phyloP scores from a whole-genome alignment of 225 moss, liverwort and hornwort species.

The Lunularia cruciata region DNA sequence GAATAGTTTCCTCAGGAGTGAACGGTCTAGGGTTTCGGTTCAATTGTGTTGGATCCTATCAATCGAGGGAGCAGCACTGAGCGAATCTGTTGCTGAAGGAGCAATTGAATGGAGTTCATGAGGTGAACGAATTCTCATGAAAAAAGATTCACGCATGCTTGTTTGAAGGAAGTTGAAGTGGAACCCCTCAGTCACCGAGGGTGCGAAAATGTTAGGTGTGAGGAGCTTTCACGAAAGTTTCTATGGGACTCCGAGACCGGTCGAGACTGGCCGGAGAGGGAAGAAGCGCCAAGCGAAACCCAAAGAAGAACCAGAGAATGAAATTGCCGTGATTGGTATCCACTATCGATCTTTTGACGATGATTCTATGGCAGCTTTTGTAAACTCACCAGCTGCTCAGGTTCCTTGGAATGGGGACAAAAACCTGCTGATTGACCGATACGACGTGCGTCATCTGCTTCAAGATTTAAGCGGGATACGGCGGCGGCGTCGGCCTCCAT shows the following conservation, averaged over 20 bases:
- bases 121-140: too few species aligned
- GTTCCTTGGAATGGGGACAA: conserved; percentile 56
- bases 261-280: conserved; percentile 36
- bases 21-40: too few species aligned
- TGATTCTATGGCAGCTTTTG: conserved; percentile 54
- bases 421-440: conserved; percentile 53
- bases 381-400: conserved; percentile 50
- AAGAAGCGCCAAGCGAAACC: conserved; percentile 35
- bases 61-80: too few species aligned
- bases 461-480: conserved; percentile 47
- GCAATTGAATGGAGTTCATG: too few species aligned
- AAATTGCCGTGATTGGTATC: conserved; percentile 42
- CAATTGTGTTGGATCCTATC: too few species aligned
- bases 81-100: too few species aligned
- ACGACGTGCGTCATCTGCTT: conserved; percentile 54
- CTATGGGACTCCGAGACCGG: conserved; percentile 40
- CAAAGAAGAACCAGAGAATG: conserved; percentile 47
- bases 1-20: too few species aligned
- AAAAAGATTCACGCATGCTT: too few species aligned
- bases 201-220: conserved; percentile 26
- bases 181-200: neutral
- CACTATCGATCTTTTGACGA: conserved; percentile 57
- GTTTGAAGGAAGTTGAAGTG: too few species aligned
- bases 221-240: conserved; percentile 50
- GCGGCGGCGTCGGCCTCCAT: conserved; percentile 48